Evolutionary conservation across 179 eudicot genomes (phyloP).

Genomic region (Actinidia polygama): DNA sequence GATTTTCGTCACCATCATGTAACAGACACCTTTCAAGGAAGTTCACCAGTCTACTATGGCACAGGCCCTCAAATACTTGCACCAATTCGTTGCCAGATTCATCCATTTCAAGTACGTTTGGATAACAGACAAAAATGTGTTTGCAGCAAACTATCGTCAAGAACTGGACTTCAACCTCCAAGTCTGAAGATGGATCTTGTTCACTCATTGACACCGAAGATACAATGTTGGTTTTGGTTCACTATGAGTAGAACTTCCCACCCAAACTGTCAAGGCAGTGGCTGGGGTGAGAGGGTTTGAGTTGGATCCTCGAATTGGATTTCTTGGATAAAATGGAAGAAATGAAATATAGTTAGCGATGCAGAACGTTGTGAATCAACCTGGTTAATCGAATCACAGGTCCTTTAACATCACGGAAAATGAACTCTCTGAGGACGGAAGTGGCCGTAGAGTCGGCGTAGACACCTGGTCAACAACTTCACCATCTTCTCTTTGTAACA

Average conservation of each 20-base stretch:
- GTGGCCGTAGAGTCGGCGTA: too few relatives aligned
- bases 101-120: slow-evolving; percentile 76
- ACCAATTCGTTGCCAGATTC: slow-evolving; percentile 92
- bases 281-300: slow-evolving; percentile 59
- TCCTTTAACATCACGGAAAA: slow-evolving; percentile 45
- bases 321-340: slow-evolving; percentile 85
- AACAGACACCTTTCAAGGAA: slow-evolving; percentile 94
- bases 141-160: slow-evolving; percentile 52
- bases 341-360: slow-evolving; percentile 53
- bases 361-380: slow-evolving; percentile 78
- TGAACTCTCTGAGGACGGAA: slow-evolving; percentile 40
- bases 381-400: slow-evolving; percentile 35
- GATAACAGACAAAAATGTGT: slow-evolving; percentile 51
- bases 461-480: slow-evolving; percentile 51
- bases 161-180: slow-evolving; percentile 60
- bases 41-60: slow-evolving; percentile 94
- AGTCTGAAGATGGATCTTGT: slow-evolving; percentile 50
- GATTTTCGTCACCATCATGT: slow-evolving; percentile 92
- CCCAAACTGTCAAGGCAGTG: slow-evolving; percentile 68
- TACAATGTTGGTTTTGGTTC: slow-evolving; percentile 58
- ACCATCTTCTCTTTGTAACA: slow-evolving; percentile 23
- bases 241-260: slow-evolving; percentile 47
- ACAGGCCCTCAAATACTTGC: slow-evolving; percentile 91
- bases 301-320: slow-evolving; percentile 54
- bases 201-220: slow-evolving; percentile 64